Percentiles rank a stretch among this genome's conserved stretches.
Conservation (phyloP, 768 basidiomycete species). For the Tubosaeta sp. region DNA sequence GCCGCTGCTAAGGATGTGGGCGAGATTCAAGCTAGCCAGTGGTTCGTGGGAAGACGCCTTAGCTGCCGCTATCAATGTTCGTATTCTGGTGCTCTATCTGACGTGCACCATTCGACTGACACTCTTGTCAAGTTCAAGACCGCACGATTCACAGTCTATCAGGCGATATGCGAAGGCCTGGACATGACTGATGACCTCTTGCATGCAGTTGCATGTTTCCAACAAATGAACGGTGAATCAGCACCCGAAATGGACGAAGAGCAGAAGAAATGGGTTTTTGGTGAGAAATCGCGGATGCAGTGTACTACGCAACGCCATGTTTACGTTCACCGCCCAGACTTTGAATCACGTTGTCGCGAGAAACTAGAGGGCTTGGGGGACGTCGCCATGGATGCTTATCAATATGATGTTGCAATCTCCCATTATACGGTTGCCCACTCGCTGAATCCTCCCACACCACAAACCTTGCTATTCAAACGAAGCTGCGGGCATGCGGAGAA, state of each 20-base stretch:
- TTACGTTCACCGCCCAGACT: background rate
- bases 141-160: background rate
- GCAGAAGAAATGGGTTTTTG: background rate
- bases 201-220: conserved; percentile 1
- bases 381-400: background rate
- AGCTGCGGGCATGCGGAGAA: background rate
- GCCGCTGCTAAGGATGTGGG: background rate
- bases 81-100: background rate
- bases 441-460: background rate
- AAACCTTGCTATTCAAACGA: background rate
- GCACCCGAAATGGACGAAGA: background rate
- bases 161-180: background rate
- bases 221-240: background rate
- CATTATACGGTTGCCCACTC: background rate
- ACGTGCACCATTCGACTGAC: background rate
- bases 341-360: background rate
- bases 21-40: background rate
- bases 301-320: too few species aligned
- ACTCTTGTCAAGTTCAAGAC: background rate
- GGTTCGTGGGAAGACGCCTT: background rate
- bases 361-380: background rate
- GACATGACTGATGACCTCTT: background rate
- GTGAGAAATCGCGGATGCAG: background rate
- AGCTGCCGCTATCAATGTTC: background rate
- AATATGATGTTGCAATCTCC: background rate